phyloP scores from a whole-genome alignment of 305 asterid genomes.

The Lippia alba region DNA sequence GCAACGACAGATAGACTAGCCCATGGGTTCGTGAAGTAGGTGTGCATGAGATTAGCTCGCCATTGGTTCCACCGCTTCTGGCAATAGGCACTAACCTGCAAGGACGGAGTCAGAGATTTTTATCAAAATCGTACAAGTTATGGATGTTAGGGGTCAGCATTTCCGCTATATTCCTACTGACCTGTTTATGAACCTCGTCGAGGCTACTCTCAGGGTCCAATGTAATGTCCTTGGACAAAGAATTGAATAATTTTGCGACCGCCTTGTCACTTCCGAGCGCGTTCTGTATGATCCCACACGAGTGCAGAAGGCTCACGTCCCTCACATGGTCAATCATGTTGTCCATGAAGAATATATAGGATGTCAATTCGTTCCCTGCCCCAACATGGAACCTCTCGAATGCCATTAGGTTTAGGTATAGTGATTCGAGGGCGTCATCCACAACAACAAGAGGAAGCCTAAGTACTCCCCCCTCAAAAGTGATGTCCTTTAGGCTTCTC shows the following conservation, averaged over 20 bases:
- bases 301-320: slow-evolving; percentile 28
- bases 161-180: background rate
- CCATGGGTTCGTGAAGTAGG: slow-evolving; percentile 43
- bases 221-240: slow-evolving; percentile 4
- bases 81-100: slow-evolving; percentile 29
- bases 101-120: background rate
- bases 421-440: background rate
- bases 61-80: slow-evolving; percentile 32
- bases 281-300: slow-evolving; percentile 6
- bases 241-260: slow-evolving; percentile 9
- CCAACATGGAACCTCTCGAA: slow-evolving; percentile 29
- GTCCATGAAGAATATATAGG: slow-evolving; percentile 25
- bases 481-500: slow-evolving; percentile 25
- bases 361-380: slow-evolving; percentile 16
- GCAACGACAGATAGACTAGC: slow-evolving; percentile 41
- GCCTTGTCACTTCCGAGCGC: slow-evolving; percentile 10
- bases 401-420: slow-evolving; percentile 13
- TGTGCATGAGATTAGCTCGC: slow-evolving; percentile 37
- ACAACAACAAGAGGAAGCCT: slow-evolving; percentile 15
- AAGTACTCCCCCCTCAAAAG: slow-evolving; percentile 7
- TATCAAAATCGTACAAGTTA: too few relatives aligned
- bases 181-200: background rate
- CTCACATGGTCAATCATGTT: slow-evolving; percentile 5
- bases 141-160: too few relatives aligned
- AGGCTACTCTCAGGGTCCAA: slow-evolving; percentile 11